These are phyloP conservation scores for Cryptococcus depauperatus DNA, from an alignment of 1,284 basidiomycete species.

Conservation along the genomic window DNA sequence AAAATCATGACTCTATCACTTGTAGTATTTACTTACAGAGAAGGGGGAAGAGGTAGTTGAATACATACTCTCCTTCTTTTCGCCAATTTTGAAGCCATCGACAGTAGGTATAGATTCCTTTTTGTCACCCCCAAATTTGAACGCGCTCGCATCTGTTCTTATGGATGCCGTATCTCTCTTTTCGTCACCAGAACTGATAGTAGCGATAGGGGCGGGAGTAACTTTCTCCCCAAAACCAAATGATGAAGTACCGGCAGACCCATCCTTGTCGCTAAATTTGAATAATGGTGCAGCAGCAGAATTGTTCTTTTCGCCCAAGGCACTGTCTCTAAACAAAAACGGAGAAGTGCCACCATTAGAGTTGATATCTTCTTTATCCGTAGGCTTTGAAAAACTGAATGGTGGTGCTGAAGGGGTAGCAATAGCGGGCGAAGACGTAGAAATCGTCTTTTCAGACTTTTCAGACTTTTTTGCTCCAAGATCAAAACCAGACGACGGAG, in stretches of 20 bases:
- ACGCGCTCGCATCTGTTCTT: too few species aligned
- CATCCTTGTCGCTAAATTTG: not conserved
- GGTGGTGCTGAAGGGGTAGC: not conserved
- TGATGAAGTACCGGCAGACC: too few species aligned
- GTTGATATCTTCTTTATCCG: slow-evolving; percentile 5
- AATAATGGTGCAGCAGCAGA: not conserved
- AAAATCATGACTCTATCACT: not conserved
- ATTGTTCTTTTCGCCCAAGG: slow-evolving; percentile 1
- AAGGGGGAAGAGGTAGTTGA: slow-evolving; percentile 4
- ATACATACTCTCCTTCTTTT: not conserved
- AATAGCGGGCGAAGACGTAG: slow-evolving; percentile 6
- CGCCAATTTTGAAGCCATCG: slow-evolving; percentile 5
- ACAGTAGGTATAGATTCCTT: not conserved
- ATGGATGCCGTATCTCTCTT: too few species aligned
- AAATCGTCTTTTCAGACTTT: slow-evolving; percentile 3
- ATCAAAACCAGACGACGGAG: slow-evolving; percentile 20
- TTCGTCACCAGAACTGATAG: too few species aligned
- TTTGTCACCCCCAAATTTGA: not conserved
- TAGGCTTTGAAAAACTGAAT: slow-evolving; percentile 6
- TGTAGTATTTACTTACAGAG: slow-evolving; percentile 9
- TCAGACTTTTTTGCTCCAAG: slow-evolving; percentile 22
- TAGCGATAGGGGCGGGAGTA: too few species aligned
- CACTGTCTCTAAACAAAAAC: too few species aligned
- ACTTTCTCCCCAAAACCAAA: too few species aligned
- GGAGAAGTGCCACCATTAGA: too few species aligned